Base-by-base conservation (phyloP, 2,329 filamentous ascomycete species). In the Camillea tinctor region DNA sequence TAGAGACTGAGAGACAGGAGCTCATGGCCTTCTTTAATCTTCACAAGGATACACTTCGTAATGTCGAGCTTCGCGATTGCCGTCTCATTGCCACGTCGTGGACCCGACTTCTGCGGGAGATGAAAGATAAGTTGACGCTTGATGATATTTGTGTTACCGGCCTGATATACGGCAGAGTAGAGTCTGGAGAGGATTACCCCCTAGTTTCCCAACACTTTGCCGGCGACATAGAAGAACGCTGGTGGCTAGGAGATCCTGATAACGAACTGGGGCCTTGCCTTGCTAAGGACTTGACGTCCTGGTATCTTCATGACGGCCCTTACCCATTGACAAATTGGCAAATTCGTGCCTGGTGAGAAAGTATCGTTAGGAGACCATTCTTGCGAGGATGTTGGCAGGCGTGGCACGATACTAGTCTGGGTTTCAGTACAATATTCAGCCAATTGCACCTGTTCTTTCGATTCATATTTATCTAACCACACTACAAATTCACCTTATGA, bases 1-100 rank as follows among this genome's bases (percentile, higher is more conserved):
- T 62, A 44, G 15, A 52, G 15, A 50, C 48, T 15, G 52, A 60
- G 17, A 44, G 58, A 30, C 49, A 58, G 9, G 60, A 62, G n/a
- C 15, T 62, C 8, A 19, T 56, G 21, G 23, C 36, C 5, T 60
- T 62, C 21, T 57, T 60, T 50, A 3, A 54, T 20, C 26, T 54
- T 23, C 52, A 54, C 20, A 49, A 50, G 21, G 40, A 24, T 6
- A 56, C 54, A 23, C 54, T 56, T 19, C 40, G 44, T 8, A 19
- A 13, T 17, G 40, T 56, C 17, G 21, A n/a, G 4, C 40, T 50
- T 21, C 40, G 40, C 15, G 22, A 56, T 26, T 50, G 40, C 22
- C 22, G 21, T 17, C 54, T 56, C 17, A 26, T 20, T 17, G 50
- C 22, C 20, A 56, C 54, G 9, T 56, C 54, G 4, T 56, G 54